Percentiles rank a stretch among this genome's conserved stretches.
Conservation (phyloP, 2,329 filamentous ascomycete species). For the Aspergillus aculeatinus region DNA sequence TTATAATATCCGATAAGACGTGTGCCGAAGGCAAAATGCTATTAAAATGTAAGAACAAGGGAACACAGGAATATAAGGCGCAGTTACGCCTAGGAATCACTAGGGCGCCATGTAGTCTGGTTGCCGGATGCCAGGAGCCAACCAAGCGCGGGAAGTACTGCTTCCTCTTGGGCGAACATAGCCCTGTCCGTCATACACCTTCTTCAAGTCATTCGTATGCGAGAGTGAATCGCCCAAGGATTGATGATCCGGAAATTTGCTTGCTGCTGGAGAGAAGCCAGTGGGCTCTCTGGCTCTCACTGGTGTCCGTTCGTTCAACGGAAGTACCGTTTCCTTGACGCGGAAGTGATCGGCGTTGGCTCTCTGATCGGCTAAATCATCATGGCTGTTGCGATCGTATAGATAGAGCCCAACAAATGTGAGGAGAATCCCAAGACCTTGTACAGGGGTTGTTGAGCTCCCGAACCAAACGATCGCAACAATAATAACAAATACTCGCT, state of each 20-base stretch:
- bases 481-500: constrained; percentile 94
- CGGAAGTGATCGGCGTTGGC: constrained; percentile 66
- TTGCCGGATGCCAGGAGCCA: constrained; percentile 77
- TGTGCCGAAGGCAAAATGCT: constrained; percentile 2
- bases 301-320: constrained; percentile 52
- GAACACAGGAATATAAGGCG: not conserved
- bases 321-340: constrained; percentile 63
- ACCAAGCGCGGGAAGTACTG: constrained; percentile 54
- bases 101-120: constrained; percentile 74
- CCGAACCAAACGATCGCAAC: constrained; percentile 96
- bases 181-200: constrained; percentile 48
- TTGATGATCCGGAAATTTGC: constrained; percentile 21
- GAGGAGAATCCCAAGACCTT: constrained; percentile 79
- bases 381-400: constrained; percentile 88
- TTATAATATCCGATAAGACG: constrained; percentile 19
- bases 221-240: constrained; percentile 19
- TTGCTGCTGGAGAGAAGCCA: constrained; percentile 36
- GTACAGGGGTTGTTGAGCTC: constrained; percentile 77
- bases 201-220: constrained; percentile 35
- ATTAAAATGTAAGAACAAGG: constrained; percentile 14
- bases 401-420: constrained; percentile 93
- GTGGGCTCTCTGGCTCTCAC: constrained; percentile 39
- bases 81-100: constrained; percentile 38
- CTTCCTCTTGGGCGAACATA: constrained; percentile 40
- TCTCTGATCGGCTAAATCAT: constrained; percentile 80